Percentiles rank a stretch among this genome's conserved stretches.
Conservation (phyloP, 768 basidiomycete genomes). For the Gautieria morchelliformis region DNA sequence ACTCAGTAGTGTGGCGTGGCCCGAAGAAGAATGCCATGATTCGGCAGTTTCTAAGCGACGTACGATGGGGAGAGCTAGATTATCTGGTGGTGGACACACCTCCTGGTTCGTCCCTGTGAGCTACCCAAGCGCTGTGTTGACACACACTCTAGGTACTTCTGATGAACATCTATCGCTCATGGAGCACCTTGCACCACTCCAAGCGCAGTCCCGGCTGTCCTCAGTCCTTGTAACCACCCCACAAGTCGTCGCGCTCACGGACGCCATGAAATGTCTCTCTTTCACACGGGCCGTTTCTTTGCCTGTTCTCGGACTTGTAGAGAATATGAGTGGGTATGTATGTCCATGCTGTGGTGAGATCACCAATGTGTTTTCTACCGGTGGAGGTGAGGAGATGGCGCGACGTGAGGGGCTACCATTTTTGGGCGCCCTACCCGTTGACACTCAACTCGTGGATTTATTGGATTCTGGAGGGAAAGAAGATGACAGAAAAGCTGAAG, state of each 20-base stretch:
- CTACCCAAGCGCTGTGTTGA: conserved; percentile 2
- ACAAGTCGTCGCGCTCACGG: conserved; percentile 91
- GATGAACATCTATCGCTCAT: conserved; percentile 96
- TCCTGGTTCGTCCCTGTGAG: conserved; percentile 54
- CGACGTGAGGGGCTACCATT: conserved; percentile 61
- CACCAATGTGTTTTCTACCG: conserved; percentile 89
- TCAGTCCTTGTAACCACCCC: conserved; percentile 94
- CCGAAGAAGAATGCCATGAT: conserved; percentile 99
- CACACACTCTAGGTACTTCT: conserved; percentile 68
- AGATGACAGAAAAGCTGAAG: conserved; percentile 12
- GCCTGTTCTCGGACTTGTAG: conserved; percentile 84
- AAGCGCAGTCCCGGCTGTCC: conserved; percentile 49
- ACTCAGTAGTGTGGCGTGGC: conserved; percentile 96
- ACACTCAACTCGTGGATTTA: conserved; percentile 80
- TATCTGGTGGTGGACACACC: conserved; percentile 94
- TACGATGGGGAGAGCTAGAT: conserved; percentile 91
- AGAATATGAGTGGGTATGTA: conserved; percentile 98
- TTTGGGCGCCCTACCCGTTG: conserved; percentile 86
- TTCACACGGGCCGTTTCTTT: conserved; percentile 85
- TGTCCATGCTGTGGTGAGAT: conserved; percentile 97
- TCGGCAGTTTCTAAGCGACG: conserved; percentile 86
- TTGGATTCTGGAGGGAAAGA: conserved; percentile 54
- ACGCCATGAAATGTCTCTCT: conserved; percentile 92
- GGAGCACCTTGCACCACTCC: conserved; percentile 84
- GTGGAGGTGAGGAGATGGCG: conserved; percentile 88